Base-by-base conservation (phyloP, 2,329 filamentous ascomycete genomes). In the Pseudogymnoascus sp. region DNA sequence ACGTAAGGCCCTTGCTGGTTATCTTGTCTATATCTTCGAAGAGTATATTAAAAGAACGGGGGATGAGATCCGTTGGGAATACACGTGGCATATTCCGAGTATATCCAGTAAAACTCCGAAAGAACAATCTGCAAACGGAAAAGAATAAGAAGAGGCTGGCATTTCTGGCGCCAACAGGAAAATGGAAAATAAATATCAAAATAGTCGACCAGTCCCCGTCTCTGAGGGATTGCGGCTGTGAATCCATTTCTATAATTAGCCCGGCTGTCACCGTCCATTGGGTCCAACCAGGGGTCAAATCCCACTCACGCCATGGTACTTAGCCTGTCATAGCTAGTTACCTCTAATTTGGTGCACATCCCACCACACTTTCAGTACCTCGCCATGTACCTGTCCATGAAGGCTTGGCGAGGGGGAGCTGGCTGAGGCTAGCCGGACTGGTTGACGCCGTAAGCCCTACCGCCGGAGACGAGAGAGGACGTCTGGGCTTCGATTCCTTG, bases 211-310 rank as follows among this genome's bases (percentile, higher is more conserved):
- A 57, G 28, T 57, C 50, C 34, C 50, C 11, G 28, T 20, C 12
- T 35, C 12, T 4, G 25, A 20, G 16, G 28, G 30, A 57, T 35
- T 57, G 54, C 30, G 54, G 54, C 54, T 57, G 54, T 57, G 54
- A 57, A 25, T 57, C 8, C 7, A 57, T 34, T 35, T 57, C 54
- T 57, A 57, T 57, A 35, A 16, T 57, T 57, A 57, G 54, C 54
- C 28, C 22, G 54, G 28, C 54, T 57, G 54, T 57, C 54, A 57
- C 54, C 54, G 14, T 57, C 54, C 30, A 47, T 57, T 57, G 54
- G 54, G 54, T 57, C 34, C 54, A n/a, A 57, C 54, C 54, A 57
- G 54, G 54, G 54, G 54, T 57, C 54, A 35, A 57, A 57, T 57
- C 54, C 34, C 54, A 57, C 54, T 28, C 30, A 20, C 28, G 35